Percentiles rank a stretch among this genome's conserved stretches.
Conservation (phyloP, 2,329 filamentous ascomycete genomes). For the Westerdykella aurantiaca region DNA sequence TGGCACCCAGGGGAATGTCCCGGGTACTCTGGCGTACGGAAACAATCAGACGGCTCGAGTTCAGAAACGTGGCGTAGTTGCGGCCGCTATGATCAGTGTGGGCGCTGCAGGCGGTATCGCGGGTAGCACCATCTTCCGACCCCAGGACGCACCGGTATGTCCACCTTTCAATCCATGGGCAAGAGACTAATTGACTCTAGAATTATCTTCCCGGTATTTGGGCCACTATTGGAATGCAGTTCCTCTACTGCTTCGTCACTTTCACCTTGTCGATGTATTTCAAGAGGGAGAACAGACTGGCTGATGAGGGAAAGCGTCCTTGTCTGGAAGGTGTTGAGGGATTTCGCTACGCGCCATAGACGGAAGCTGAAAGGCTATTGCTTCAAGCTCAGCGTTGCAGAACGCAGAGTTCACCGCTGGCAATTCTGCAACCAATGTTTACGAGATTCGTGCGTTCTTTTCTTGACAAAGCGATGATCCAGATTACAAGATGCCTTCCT, state of each 20-base stretch:
- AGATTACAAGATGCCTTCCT: slow-evolving; percentile 17
- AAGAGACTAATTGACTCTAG: slow-evolving; percentile 10
- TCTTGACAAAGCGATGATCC: too few species aligned
- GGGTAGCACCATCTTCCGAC: slow-evolving; percentile 22
- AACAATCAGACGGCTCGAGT: slow-evolving; percentile 28
- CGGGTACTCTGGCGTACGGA: slow-evolving; percentile 19
- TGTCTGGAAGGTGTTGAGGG: slow-evolving; percentile 22
- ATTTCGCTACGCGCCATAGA: slow-evolving; percentile 22
- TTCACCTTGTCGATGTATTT: slow-evolving; percentile 22
- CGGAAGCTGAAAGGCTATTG: too few species aligned
- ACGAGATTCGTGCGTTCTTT: too few species aligned
- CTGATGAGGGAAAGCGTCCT: slow-evolving; percentile 17
- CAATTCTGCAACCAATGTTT: too few species aligned
- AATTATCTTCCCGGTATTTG: slow-evolving; percentile 26
- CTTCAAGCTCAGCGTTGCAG: too few species aligned
- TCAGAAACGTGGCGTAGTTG: slow-evolving; percentile 27
- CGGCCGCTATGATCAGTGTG: slow-evolving; percentile 24
- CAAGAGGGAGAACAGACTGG: slow-evolving; percentile 17
- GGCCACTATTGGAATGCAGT: slow-evolving; percentile 23
- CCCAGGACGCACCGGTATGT: slow-evolving; percentile 22
- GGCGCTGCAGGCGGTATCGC: slow-evolving; percentile 23
- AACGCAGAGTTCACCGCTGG: too few species aligned
- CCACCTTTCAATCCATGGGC: neutral
- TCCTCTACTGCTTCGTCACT: slow-evolving; percentile 18
- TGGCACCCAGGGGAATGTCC: slow-evolving; percentile 16